phyloP scores from a whole-genome alignment of 1,284 basidiomycete genomes.

The Naganishia liquefaciens region DNA sequence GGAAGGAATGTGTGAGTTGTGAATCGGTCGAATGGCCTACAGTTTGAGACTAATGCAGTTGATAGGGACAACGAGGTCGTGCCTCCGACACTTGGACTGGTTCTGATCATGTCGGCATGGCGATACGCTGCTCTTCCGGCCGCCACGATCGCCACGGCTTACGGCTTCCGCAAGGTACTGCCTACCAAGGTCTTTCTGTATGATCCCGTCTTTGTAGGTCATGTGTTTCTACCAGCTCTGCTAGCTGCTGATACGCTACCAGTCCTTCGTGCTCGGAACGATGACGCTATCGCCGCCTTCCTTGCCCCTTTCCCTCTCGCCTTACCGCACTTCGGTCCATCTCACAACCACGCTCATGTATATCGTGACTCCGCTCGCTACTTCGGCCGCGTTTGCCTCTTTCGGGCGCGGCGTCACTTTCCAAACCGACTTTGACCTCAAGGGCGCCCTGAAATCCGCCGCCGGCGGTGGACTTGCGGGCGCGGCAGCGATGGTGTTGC shows the following conservation, averaged over 20 bases:
- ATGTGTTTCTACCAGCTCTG: too few relatives aligned
- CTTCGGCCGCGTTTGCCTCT: slow-evolving; percentile 44
- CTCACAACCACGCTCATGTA: slow-evolving; percentile 40
- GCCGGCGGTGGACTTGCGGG: slow-evolving; percentile 82
- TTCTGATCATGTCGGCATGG: slow-evolving; percentile 45
- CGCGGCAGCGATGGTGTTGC: slow-evolving; percentile 81
- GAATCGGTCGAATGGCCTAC: not conserved
- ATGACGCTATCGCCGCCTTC: slow-evolving; percentile 43
- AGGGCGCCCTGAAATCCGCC: slow-evolving; percentile 71
- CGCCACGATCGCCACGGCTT: slow-evolving; percentile 41
- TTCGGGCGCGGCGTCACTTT: slow-evolving; percentile 46
- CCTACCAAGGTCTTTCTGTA: slow-evolving; percentile 44
- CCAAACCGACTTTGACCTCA: slow-evolving; percentile 68
- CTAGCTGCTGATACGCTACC: not conserved
- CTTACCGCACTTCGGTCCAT: slow-evolving; percentile 45
- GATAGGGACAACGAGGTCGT: slow-evolving; percentile 38
- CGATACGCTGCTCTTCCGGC: slow-evolving; percentile 44
- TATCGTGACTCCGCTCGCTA: slow-evolving; percentile 41
- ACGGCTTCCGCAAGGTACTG: slow-evolving; percentile 42
- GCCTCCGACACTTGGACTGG: slow-evolving; percentile 46
- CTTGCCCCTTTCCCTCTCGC: slow-evolving; percentile 38
- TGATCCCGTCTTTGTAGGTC: slow-evolving; percentile 48
- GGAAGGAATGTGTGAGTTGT: slow-evolving; percentile 40
- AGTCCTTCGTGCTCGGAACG: slow-evolving; percentile 47
- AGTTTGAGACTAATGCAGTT: not conserved